These are phyloP conservation scores for Dactylellina leptospora DNA, from an alignment of 2,329 filamentous ascomycete genomes.

Conservation along the genomic window DNA sequence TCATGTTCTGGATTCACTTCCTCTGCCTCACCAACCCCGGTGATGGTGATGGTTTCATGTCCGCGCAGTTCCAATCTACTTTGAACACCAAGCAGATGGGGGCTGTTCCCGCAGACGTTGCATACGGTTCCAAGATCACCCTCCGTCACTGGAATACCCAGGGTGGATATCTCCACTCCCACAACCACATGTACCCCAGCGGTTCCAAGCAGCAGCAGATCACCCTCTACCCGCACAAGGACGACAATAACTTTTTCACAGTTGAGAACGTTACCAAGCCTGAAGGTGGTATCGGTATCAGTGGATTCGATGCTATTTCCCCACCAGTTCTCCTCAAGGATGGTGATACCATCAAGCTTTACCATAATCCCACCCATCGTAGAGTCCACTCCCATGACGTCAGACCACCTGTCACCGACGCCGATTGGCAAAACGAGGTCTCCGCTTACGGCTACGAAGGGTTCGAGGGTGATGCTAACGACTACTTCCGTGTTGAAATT, in stretches of 20 bases:
- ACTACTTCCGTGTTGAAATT: conserved; percentile 94
- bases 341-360: conserved; percentile 81
- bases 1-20: conserved; percentile 98
- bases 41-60: conserved; percentile 99
- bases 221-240: conserved; percentile 97
- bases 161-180: conserved; percentile 95
- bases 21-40: conserved; percentile 90
- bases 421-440: conserved; percentile 93
- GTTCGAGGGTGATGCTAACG: conserved; percentile 95
- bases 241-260: conserved; percentile 95
- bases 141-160: conserved; percentile 97
- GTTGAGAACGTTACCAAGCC: conserved; percentile 97
- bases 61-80: conserved; percentile 97
- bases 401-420: conserved; percentile 83
- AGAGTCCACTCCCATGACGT: conserved; percentile 96
- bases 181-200: conserved; percentile 95
- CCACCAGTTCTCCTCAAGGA: conserved; percentile 77
- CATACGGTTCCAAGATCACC: conserved; percentile 83
- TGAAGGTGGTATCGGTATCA: conserved; percentile 54
- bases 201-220: conserved; percentile 99
- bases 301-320: conserved; percentile 61
- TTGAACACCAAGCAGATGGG: conserved; percentile 97
- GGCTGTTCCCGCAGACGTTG: conserved; percentile 90
- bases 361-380: conserved; percentile 82
- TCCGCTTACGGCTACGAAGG: conserved; percentile 98